Evolutionary conservation across 2,329 filamentous ascomycete genomes (phyloP).

Genomic region (Xylaria sp.): DNA sequence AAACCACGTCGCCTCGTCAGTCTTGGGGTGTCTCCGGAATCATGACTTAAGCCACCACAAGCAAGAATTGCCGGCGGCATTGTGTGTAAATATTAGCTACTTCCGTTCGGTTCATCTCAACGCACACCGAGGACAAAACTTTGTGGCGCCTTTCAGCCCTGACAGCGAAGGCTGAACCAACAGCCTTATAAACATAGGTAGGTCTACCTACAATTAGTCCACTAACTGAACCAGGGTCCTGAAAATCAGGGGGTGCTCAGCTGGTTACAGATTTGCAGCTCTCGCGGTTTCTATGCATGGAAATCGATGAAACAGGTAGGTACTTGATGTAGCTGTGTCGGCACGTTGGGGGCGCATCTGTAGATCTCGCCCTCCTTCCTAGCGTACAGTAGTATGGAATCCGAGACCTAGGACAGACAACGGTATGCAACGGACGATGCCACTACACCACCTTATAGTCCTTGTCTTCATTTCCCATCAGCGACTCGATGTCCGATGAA

Average conservation of each 20-base stretch:
- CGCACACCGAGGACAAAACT: slow-evolving; percentile 12
- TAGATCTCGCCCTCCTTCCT: slow-evolving; percentile 23
- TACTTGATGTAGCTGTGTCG: not conserved
- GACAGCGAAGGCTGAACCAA: not conserved
- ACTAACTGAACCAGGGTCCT: not conserved
- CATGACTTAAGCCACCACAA: not conserved
- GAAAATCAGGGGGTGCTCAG: slow-evolving; percentile 13
- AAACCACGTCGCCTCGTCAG: not conserved
- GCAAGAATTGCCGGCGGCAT: slow-evolving; percentile 6
- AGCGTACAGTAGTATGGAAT: not conserved
- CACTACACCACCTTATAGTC: not conserved
- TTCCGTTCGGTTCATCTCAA: not conserved
- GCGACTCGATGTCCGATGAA: slow-evolving; percentile 22
- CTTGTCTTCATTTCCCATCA: slow-evolving; percentile 10
- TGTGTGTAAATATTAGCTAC: not conserved
- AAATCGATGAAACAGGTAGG: not conserved
- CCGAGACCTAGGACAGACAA: not conserved
- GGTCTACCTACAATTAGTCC: not conserved
- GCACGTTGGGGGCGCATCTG: not conserved
- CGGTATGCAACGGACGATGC: not conserved
- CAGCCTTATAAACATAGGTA: not conserved
- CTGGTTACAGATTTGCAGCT: slow-evolving; percentile 25
- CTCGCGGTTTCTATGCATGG: not conserved
- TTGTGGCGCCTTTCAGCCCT: slow-evolving; percentile 12
- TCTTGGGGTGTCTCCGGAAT: not conserved